Evolutionary conservation across 2,329 filamentous ascomycete species (phyloP).

Genomic region (Xylaria multiplex): DNA sequence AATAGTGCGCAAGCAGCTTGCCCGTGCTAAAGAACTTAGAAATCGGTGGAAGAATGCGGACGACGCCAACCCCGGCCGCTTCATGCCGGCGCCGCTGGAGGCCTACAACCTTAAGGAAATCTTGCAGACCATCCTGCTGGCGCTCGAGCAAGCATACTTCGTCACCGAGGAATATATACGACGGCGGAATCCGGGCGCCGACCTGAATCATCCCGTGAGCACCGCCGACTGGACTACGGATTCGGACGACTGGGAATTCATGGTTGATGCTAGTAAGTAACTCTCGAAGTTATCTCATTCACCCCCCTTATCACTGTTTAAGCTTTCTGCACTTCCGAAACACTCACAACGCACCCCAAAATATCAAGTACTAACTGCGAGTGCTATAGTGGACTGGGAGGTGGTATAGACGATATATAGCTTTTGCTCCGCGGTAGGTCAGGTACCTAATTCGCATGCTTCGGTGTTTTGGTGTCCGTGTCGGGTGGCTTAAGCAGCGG

Average conservation of each 20-base stretch:
- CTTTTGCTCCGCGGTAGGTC: neutral
- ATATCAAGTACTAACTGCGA: neutral
- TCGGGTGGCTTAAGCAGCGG: conserved; percentile 5
- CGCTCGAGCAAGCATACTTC: conserved; percentile 67
- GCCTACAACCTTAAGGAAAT: conserved; percentile 72
- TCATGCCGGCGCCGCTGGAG: conserved; percentile 56
- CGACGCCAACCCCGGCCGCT: conserved; percentile 45
- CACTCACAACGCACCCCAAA: neutral
- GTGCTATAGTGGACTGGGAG: conserved; percentile 62
- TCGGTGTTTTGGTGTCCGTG: conserved; percentile 19
- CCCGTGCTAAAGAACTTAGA: conserved; percentile 73
- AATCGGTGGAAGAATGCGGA: conserved; percentile 79
- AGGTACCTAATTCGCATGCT: conserved; percentile 4
- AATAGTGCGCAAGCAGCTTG: conserved; percentile 66
- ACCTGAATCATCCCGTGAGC: conserved; percentile 32
- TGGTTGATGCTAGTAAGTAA: conserved; percentile 60
- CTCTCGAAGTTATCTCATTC: neutral
- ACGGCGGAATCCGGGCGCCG: conserved; percentile 31
- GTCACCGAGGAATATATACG: conserved; percentile 60
- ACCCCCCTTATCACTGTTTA: neutral
- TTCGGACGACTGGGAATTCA: conserved; percentile 64
- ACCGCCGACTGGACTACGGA: conserved; percentile 43
- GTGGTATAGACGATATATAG: conserved; percentile 44
- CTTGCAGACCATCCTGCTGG: conserved; percentile 64
- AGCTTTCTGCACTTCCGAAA: neutral